Percentiles rank a stretch among this genome's conserved stretches.
These are phyloP conservation scores for Marsdenia floribunda DNA, from an alignment of 257 asterid genomes.

Conservation along the genomic window DNA sequence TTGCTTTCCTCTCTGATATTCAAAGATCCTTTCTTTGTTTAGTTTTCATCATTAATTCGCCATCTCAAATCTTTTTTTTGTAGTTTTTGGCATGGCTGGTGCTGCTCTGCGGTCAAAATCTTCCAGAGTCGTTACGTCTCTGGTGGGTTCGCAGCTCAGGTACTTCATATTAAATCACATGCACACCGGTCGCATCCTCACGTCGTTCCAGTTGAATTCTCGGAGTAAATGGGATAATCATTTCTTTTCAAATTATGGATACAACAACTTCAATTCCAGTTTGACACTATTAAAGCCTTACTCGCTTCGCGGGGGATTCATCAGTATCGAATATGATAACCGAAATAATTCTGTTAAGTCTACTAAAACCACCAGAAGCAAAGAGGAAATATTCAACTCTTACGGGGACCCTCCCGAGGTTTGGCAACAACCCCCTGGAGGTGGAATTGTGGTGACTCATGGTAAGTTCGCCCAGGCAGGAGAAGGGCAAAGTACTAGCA, in stretches of 20 bases:
- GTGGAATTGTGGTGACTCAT: slow-evolving; percentile 58
- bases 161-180: slow-evolving; percentile 52
- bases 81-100: slow-evolving; percentile 56
- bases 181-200: slow-evolving; percentile 50
- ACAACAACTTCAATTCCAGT: slow-evolving; percentile 23
- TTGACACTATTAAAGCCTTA: slow-evolving; percentile 52
- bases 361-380: slow-evolving; percentile 23
- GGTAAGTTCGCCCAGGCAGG: slow-evolving; percentile 54
- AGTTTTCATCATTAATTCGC: slow-evolving; percentile 1
- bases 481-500: slow-evolving; percentile 41
- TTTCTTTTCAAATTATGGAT: slow-evolving; percentile 37
- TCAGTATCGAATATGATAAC: slow-evolving; percentile 23
- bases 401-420: slow-evolving; percentile 97
- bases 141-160: slow-evolving; percentile 67
- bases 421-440: slow-evolving; percentile 89
- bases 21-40: slow-evolving; percentile 12
- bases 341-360: slow-evolving; percentile 23
- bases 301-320: slow-evolving; percentile 41
- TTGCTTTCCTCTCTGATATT: slow-evolving; percentile 17
- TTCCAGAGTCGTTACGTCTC: slow-evolving; percentile 55
- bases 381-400: slow-evolving; percentile 40
- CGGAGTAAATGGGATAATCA: slow-evolving; percentile 30
- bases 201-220: slow-evolving; percentile 40
- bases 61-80: slow-evolving; percentile 8
- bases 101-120: slow-evolving; percentile 87